Conservation (phyloP, 1,139 yeast species). For the Fermentozyma sake region DNA sequence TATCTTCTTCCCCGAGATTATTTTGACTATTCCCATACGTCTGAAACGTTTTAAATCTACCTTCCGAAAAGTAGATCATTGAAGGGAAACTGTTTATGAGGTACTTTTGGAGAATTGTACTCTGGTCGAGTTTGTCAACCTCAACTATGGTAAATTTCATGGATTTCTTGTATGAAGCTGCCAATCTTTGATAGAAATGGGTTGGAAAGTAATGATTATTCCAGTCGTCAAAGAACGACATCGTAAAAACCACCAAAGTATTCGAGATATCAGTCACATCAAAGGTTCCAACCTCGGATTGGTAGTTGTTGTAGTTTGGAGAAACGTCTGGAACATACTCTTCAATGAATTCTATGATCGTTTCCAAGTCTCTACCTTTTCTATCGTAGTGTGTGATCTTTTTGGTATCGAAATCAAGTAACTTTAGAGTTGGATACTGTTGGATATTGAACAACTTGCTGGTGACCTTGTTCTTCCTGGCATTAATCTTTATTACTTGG, state of each 20-base stretch:
- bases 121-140: slow-evolving; percentile 16
- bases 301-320: slow-evolving; percentile 19
- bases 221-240: slow-evolving; percentile 27
- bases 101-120: slow-evolving; percentile 19
- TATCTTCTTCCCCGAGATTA: slow-evolving; percentile 15
- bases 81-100: slow-evolving; percentile 35
- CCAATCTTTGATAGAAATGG: slow-evolving; percentile 32
- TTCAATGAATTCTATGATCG: slow-evolving; percentile 21
- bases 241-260: slow-evolving; percentile 23
- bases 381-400: slow-evolving; percentile 20
- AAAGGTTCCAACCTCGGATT: slow-evolving; percentile 10
- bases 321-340: slow-evolving; percentile 8
- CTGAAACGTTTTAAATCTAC: too few relatives aligned
- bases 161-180: slow-evolving; percentile 11
- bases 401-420: slow-evolving; percentile 26
- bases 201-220: slow-evolving; percentile 25
- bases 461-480: slow-evolving; percentile 18
- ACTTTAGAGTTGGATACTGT: slow-evolving; percentile 30
- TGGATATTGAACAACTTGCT: slow-evolving; percentile 22
- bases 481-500: slow-evolving; percentile 32
- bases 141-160: slow-evolving; percentile 24
- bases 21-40: too few relatives aligned
- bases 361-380: slow-evolving; percentile 19
- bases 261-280: slow-evolving; percentile 4
- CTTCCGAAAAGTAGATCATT: slow-evolving; percentile 20